Evolutionary conservation across 768 basidiomycete species (phyloP), one percentile per base, ranked within the genome.

Genomic region (Neoboletus brunneissimus): DNA sequence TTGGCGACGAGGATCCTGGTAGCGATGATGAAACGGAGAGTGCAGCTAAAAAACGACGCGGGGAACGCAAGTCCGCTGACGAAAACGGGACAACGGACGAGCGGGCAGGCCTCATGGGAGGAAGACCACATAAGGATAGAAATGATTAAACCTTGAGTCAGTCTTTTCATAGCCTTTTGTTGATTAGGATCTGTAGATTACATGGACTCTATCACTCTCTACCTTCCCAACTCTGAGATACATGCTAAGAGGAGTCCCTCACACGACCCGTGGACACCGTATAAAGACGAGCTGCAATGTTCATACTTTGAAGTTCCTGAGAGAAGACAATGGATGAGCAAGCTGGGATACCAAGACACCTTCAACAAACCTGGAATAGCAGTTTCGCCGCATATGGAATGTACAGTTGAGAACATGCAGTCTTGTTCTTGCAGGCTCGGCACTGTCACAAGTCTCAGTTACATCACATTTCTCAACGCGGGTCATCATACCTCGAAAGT

Each of bases 351-450:
- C 31, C 42, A 20, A 49, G 47, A 43, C 11, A 2, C 56, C 10
- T 40, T 20, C 15, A 43, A 71, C 79, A 42, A 65, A 86, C 93
- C 84, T 97, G 95, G 88, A 97, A 94, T 44, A 98, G 80, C 53
- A 97, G 74, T 72, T 98, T 97, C 20, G 96, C 96, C 12, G 97
- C 96, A 69, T 99, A 99, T 27, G 97, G 95, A 71, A 96, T 91
- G 65, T 91, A 90, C 7, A 92, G 70, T 63, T 94, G 94, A 49
- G 91, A 93, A 70, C 89, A 89, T 32, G 91, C 91, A 18, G 94
- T 96, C 77, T 95, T 95, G 78, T 97, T 98, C 70, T 94, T 91
- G 76, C 96, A 98, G 23, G 94, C 90, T 53, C 96, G 90, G 69
- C 97, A 99, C 81, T 83, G 43, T 55, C 41, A 48, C 43, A 31